These are phyloP conservation scores for Lasiodiplodia citricola DNA, from an alignment of 2,329 filamentous ascomycete species.

Conservation along the genomic window DNA sequence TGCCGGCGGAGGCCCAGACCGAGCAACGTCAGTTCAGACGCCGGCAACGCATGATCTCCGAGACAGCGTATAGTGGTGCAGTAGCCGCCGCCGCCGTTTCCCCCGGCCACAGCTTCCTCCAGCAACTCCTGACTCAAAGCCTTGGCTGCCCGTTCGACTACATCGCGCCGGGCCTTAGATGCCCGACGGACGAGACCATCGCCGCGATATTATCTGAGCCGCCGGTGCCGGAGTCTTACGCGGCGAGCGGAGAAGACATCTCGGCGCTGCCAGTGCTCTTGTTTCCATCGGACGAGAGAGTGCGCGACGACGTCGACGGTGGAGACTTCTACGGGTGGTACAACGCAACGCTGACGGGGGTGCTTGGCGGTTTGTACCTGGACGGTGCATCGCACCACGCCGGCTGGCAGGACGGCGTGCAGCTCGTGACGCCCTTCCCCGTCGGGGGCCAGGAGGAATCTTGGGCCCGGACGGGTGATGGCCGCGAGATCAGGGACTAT, in stretches of 20 bases:
- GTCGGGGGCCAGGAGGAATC: background rate
- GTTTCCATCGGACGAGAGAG: conserved; percentile 10
- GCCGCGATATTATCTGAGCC: background rate
- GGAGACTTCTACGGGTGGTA: background rate
- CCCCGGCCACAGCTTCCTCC: conserved; percentile 8
- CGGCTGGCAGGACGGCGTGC: background rate
- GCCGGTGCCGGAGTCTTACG: background rate
- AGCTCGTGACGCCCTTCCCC: conserved; percentile 12
- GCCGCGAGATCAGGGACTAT: background rate
- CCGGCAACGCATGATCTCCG: background rate
- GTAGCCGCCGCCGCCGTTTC: background rate
- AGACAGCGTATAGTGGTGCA: background rate
- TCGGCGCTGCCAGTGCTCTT: conserved; percentile 5
- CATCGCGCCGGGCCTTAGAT: conserved; percentile 18
- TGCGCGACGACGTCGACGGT: background rate
- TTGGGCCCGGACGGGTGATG: background rate
- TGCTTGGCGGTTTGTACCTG: conserved; percentile 16
- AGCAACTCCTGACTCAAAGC: conserved; percentile 6
- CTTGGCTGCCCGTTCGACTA: conserved; percentile 12
- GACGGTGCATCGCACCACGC: background rate
- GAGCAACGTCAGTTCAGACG: background rate
- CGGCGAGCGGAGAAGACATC: background rate
- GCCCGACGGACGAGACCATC: conserved; percentile 3
- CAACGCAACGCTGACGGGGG: background rate
- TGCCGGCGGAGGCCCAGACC: conserved; percentile 2